Conservation (phyloP, 1,284 basidiomycete species). For the Amylostereum areolatum region DNA sequence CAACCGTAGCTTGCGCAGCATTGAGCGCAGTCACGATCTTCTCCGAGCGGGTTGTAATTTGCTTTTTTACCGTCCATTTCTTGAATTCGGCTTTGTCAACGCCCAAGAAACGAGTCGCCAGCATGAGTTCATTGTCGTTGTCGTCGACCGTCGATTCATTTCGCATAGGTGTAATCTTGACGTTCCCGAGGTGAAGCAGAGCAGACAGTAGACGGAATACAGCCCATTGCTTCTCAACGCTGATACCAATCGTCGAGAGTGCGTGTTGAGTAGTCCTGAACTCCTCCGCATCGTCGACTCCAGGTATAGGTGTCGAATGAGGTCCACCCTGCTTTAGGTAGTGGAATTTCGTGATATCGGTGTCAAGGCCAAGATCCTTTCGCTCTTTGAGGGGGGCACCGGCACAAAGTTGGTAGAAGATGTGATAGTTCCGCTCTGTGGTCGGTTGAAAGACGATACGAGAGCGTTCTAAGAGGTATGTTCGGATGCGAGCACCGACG, state of each 20-base stretch:
- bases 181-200: constrained; percentile 93
- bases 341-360: constrained; percentile 83
- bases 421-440: constrained; percentile 98
- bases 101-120: constrained; percentile 88
- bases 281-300: constrained; percentile 95
- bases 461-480: constrained; percentile 95
- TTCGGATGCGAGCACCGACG: constrained; percentile 95
- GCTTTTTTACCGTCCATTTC: constrained; percentile 98
- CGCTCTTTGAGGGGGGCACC: constrained; percentile 94
- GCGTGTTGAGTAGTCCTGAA: constrained; percentile 93
- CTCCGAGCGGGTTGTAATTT: constrained; percentile 90
- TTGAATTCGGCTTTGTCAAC: constrained; percentile 93
- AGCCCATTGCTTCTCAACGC: constrained; percentile 96
- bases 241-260: constrained; percentile 93
- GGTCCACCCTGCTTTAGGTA: constrained; percentile 95
- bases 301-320: constrained; percentile 77
- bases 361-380: constrained; percentile 88
- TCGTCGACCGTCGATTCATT: constrained; percentile 85
- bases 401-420: constrained; percentile 99
- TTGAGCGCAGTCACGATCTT: constrained; percentile 90
- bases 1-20: constrained; percentile 88
- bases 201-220: constrained; percentile 94
- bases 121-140: constrained; percentile 73
- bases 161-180: constrained; percentile 80
- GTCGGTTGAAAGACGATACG: constrained; percentile 96